These are phyloP conservation scores for Penicillium olsonii DNA, from an alignment of 2,329 filamentous ascomycete genomes.

Conservation along the genomic window DNA sequence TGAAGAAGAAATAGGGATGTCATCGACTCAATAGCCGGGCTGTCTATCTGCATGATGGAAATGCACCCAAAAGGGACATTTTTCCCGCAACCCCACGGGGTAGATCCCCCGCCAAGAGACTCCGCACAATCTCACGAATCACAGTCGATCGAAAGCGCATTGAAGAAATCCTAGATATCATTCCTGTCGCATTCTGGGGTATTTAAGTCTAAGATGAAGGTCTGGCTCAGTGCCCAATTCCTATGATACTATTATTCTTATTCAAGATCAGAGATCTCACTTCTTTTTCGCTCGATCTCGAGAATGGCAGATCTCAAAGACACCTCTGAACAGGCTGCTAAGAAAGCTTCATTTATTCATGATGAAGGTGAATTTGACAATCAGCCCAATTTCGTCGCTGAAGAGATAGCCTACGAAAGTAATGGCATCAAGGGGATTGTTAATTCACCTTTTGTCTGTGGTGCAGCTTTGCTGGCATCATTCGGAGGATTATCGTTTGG, in stretches of 20 bases:
- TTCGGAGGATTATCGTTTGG: constrained; percentile 47
- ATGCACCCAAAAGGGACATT: not conserved
- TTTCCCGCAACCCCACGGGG: constrained; percentile 8
- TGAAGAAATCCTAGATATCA: not conserved
- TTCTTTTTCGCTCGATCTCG: not conserved
- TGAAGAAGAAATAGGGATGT: not conserved
- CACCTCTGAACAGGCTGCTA: not conserved
- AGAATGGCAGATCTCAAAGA: not conserved
- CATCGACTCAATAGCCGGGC: not conserved
- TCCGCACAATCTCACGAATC: not conserved
- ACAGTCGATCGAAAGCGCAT: not conserved
- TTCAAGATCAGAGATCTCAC: not conserved
- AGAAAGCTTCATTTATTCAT: not conserved
- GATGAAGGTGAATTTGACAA: not conserved
- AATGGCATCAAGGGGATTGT: constrained; percentile 35
- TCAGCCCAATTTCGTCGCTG: not conserved
- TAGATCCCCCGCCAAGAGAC: not conserved
- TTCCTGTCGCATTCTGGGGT: not conserved
- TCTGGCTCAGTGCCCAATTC: not conserved
- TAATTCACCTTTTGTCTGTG: constrained; percentile 44
- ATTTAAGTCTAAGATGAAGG: not conserved
- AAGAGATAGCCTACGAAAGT: not conserved
- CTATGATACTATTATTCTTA: not conserved
- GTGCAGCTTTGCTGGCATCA: constrained; percentile 46
- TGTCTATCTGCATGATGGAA: not conserved